These are phyloP conservation scores for Peronospora destructor DNA, from an alignment of 352 stramenopile genomes.

Conservation along the genomic window DNA sequence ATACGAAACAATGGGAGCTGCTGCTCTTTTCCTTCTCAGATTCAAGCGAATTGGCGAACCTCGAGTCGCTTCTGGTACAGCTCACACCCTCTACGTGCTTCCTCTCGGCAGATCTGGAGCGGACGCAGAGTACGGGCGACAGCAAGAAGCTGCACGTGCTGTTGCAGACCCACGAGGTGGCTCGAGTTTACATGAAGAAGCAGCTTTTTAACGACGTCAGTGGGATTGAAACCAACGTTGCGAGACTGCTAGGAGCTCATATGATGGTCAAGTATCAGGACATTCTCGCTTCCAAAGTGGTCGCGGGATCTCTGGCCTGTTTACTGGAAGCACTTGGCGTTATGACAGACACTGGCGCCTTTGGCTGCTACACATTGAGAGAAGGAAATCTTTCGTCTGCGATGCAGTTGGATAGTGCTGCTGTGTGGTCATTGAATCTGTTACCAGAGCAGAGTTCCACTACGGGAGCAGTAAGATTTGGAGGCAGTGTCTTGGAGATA, in stretches of 20 bases:
- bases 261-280: slow-evolving; percentile 57
- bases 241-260: slow-evolving; percentile 43
- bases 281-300: slow-evolving; percentile 62
- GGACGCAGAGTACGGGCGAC: slow-evolving; percentile 55
- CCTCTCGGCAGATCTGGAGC: slow-evolving; percentile 47
- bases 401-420: slow-evolving; percentile 90
- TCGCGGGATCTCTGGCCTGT: slow-evolving; percentile 57
- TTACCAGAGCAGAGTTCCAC: slow-evolving; percentile 69
- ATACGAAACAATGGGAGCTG: slow-evolving; percentile 82
- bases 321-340: slow-evolving; percentile 62
- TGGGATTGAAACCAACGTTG: slow-evolving; percentile 57
- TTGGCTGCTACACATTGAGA: slow-evolving; percentile 63
- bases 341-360: slow-evolving; percentile 59
- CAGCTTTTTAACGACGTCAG: slow-evolving; percentile 47
- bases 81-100: slow-evolving; percentile 70
- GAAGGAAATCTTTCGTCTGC: slow-evolving; percentile 71
- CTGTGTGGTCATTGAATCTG: slow-evolving; percentile 89
- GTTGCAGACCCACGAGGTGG: slow-evolving; percentile 57
- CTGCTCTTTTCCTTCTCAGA: slow-evolving; percentile 77
- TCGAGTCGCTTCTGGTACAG: slow-evolving; percentile 82
- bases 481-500: slow-evolving; percentile 89
- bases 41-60: slow-evolving; percentile 74
- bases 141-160: slow-evolving; percentile 80
- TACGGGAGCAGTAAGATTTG: slow-evolving; percentile 34
- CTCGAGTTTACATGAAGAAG: slow-evolving; percentile 64